phyloP scores from a whole-genome alignment of 306 rosid species.

The Echinosophora koreensis region DNA sequence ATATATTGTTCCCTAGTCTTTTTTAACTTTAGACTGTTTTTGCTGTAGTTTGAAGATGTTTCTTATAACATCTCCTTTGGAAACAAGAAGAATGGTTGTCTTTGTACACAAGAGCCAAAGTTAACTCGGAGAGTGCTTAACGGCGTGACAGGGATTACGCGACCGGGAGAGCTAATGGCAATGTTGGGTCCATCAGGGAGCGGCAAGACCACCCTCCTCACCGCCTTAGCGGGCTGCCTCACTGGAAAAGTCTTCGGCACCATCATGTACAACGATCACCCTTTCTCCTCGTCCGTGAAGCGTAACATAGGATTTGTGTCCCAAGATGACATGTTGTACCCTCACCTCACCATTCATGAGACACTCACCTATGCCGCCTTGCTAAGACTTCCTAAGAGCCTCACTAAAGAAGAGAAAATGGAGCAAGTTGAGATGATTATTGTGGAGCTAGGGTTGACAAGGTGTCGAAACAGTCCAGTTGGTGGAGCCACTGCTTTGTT shows the following conservation, averaged over 20 bases:
- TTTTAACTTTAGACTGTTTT: not conserved
- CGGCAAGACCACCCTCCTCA: conserved; percentile 76
- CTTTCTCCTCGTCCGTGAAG: conserved; percentile 61
- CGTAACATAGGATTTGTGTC: conserved; percentile 72
- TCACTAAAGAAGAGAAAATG: conserved; percentile 58
- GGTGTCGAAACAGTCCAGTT: conserved; percentile 56
- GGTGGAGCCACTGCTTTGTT: conserved; percentile 61
- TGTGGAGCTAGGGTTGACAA: conserved; percentile 59
- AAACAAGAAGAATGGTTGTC: conserved; percentile 42
- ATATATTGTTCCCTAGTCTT: not conserved
- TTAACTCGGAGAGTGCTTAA: conserved; percentile 51
- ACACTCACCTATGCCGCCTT: conserved; percentile 69
- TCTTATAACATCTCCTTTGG: conserved; percentile 48
- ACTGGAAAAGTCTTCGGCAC: conserved; percentile 61
- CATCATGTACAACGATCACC: conserved; percentile 63
- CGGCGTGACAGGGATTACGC: conserved; percentile 66
- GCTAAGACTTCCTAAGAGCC: conserved; percentile 63
- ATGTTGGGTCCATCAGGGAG: conserved; percentile 87
- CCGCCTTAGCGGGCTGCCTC: conserved; percentile 66
- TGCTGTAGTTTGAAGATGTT: conserved; percentile 72
- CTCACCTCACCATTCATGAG: conserved; percentile 73
- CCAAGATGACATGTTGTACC: conserved; percentile 73
- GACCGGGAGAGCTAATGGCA: conserved; percentile 76
- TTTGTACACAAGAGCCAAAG: conserved; percentile 44
- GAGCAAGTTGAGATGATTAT: conserved; percentile 61